phyloP scores from a whole-genome alignment of 345 rosid genomes.

The Anastatica hierochuntica region DNA sequence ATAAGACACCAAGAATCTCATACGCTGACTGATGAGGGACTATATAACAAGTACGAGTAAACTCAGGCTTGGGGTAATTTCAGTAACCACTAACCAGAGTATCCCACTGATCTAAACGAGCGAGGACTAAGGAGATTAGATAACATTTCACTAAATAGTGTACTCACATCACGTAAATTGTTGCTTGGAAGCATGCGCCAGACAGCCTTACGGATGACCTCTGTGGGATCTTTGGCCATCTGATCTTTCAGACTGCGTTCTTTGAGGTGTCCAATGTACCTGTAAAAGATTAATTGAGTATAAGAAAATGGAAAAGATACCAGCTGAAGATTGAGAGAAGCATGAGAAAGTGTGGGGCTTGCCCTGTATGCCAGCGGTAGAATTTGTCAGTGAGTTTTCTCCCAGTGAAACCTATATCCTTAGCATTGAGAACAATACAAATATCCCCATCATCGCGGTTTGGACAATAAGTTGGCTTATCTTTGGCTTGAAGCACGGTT shows the following conservation, averaged over 20 bases:
- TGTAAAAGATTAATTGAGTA: constrained; percentile 12
- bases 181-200: constrained; percentile 96
- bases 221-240: constrained; percentile 91
- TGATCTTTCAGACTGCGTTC: constrained; percentile 93
- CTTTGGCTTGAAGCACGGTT: constrained; percentile 89
- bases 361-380: constrained; percentile 94
- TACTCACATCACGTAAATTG: constrained; percentile 86
- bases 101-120: no score
- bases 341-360: constrained; percentile 23
- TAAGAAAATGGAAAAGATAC: neutral
- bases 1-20: neutral
- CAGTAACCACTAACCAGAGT: no score
- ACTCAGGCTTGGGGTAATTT: neutral
- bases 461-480: constrained; percentile 87
- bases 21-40: neutral
- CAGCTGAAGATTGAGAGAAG: no score
- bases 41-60: neutral
- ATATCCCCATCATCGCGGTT: constrained; percentile 92
- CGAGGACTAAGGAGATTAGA: neutral
- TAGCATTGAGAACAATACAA: constrained; percentile 97
- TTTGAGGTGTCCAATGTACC: constrained; percentile 86
- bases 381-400: constrained; percentile 88
- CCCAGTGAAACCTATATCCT: constrained; percentile 72
- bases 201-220: constrained; percentile 96
- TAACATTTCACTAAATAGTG: no score